Percentiles rank a stretch among this genome's conserved stretches.
Conservation (phyloP, 2,329 filamentous ascomycete genomes). For the Fusarium euwallaceae region DNA sequence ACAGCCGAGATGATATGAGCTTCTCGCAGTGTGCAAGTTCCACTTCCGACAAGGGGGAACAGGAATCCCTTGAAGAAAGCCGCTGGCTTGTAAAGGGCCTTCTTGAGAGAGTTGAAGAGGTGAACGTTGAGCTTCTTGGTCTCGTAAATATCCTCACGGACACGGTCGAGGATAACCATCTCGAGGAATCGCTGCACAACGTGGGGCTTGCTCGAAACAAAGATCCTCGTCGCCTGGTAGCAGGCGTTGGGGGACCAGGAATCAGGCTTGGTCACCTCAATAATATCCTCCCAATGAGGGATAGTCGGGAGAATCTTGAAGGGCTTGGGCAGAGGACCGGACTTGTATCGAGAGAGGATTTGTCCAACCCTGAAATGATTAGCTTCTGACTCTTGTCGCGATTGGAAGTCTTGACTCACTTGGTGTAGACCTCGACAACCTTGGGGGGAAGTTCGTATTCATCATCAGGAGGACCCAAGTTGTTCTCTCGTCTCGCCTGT, state of each 20-base stretch:
- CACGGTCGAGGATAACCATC: constrained; percentile 86
- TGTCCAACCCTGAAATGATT: constrained; percentile 75
- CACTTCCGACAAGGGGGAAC: constrained; percentile 87
- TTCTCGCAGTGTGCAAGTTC: constrained; percentile 92
- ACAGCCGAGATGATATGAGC: constrained; percentile 92
- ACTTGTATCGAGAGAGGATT: constrained; percentile 92
- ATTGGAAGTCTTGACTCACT: constrained; percentile 63
- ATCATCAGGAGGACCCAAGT: constrained; percentile 74
- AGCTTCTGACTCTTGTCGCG: constrained; percentile 6
- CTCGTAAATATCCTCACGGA: constrained; percentile 95
- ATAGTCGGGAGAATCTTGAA: constrained; percentile 97
- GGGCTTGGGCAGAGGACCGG: constrained; percentile 95
- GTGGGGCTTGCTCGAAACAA: constrained; percentile 84
- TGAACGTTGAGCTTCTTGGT: constrained; percentile 96
- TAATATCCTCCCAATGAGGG: constrained; percentile 89
- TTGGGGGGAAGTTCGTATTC: constrained; percentile 90
- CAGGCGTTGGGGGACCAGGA: constrained; percentile 79
- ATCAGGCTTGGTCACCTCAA: constrained; percentile 86
- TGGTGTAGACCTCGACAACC: constrained; percentile 93
- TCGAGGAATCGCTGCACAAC: constrained; percentile 89
- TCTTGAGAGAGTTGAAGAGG: constrained; percentile 92
- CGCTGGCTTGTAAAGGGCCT: constrained; percentile 91
- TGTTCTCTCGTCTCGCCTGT: constrained; percentile 57
- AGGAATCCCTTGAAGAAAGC: constrained; percentile 98
- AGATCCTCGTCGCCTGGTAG: constrained; percentile 92